These are phyloP conservation scores for Collybia mongolica DNA, from an alignment of 768 basidiomycete genomes.

Conservation along the genomic window DNA sequence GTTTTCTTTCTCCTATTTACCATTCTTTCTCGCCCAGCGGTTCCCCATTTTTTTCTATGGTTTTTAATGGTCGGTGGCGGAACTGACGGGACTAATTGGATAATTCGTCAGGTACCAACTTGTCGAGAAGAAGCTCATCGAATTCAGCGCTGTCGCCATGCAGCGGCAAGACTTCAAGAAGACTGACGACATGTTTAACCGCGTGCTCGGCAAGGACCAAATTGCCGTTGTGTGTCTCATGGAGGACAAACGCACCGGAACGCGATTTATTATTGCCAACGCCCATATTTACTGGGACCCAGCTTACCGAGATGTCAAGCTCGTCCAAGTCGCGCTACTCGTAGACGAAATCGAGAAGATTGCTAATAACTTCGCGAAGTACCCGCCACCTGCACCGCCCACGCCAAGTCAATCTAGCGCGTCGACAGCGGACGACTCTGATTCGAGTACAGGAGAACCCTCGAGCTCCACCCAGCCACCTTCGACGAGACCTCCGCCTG, in stretches of 20 bases:
- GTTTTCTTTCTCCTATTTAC: conserved; percentile 3
- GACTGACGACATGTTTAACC: conserved; percentile 99
- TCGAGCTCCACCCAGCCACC: conserved; percentile 16
- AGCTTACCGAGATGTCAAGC: conserved; percentile 91
- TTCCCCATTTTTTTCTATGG: background rate
- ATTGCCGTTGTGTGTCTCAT: conserved; percentile 86
- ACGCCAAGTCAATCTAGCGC: conserved; percentile 25
- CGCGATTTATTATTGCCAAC: conserved; percentile 87
- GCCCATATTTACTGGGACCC: conserved; percentile 94
- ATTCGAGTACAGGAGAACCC: conserved; percentile 12
- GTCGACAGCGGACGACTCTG: conserved; percentile 18
- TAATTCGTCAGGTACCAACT: conserved; percentile 69
- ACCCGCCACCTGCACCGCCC: conserved; percentile 62
- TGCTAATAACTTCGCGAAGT: conserved; percentile 76
- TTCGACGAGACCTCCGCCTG: conserved; percentile 52
- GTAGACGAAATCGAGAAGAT: conserved; percentile 94
- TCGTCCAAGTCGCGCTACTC: conserved; percentile 91
- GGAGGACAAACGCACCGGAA: conserved; percentile 85
- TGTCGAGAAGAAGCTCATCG: conserved; percentile 90
- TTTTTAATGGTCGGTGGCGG: background rate
- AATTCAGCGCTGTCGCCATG: conserved; percentile 92
- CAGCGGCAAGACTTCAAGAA: conserved; percentile 93
- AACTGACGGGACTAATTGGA: conserved; percentile 9
- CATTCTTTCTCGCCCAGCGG: background rate
- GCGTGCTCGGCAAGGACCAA: conserved; percentile 92